Evolutionary conservation across 2,329 filamentous ascomycete genomes (phyloP).

Genomic region (Balansia obtecta): DNA sequence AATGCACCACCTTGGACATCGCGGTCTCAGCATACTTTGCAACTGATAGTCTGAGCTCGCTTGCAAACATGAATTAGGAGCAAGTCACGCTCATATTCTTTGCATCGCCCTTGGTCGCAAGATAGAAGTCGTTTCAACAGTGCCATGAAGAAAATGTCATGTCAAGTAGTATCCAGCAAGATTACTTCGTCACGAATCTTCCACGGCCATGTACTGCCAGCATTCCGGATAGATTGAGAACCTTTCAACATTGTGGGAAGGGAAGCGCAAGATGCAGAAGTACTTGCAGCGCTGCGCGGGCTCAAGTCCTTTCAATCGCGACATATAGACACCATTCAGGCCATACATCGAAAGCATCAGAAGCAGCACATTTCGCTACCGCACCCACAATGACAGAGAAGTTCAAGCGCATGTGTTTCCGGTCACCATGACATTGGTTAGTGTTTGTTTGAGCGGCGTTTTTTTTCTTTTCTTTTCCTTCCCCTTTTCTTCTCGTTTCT

Average conservation of each 20-base stretch:
- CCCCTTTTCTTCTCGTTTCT: background rate
- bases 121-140: too few relatives aligned
- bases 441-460: background rate
- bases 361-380: background rate
- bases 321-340: background rate
- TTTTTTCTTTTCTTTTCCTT: background rate
- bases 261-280: background rate
- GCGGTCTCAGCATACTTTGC: background rate
- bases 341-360: slow-evolving; percentile 1
- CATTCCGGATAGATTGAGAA: background rate
- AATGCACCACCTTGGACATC: background rate
- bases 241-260: background rate
- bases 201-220: background rate
- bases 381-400: background rate
- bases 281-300: background rate
- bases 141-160: background rate
- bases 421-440: background rate
- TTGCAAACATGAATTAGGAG: background rate
- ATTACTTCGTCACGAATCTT: background rate
- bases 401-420: background rate
- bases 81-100: background rate
- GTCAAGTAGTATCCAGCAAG: background rate
- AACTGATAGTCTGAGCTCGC: background rate
- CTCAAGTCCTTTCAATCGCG: background rate
- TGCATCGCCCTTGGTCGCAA: too few relatives aligned